Conservation (phyloP, 2,329 filamentous ascomycete species). For the Helotiales sp. region DNA sequence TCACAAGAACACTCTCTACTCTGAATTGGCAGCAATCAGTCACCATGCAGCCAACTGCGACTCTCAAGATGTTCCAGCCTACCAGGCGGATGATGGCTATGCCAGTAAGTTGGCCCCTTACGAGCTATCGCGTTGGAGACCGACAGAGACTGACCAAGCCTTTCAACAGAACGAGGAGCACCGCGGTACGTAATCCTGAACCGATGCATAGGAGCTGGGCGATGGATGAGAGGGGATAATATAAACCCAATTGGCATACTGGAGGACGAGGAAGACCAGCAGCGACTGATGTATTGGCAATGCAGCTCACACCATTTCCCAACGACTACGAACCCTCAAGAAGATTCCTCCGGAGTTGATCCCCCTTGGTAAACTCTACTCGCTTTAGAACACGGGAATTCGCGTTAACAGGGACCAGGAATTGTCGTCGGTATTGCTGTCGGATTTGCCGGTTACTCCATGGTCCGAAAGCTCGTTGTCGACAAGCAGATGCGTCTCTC, state of each 20-base stretch:
- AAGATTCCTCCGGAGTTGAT: constrained; percentile 92
- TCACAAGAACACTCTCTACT: constrained; percentile 22
- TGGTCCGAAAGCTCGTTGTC: constrained; percentile 78
- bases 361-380: constrained; percentile 76
- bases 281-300: constrained; percentile 31
- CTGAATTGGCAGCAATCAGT: constrained; percentile 28
- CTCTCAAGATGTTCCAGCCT: constrained; percentile 70
- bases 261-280: neutral
- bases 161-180: constrained; percentile 66
- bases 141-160: constrained; percentile 43
- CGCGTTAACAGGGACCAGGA: constrained; percentile 51
- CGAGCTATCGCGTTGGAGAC: constrained; percentile 29
- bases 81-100: constrained; percentile 71
- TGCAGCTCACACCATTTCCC: constrained; percentile 92
- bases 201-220: constrained; percentile 3
- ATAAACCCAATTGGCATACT: constrained; percentile 21
- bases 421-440: constrained; percentile 88
- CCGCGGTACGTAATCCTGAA: constrained; percentile 59
- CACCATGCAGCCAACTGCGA: constrained; percentile 56
- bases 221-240: constrained; percentile 21
- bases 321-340: constrained; percentile 88
- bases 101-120: constrained; percentile 63
- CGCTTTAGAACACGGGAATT: neutral
- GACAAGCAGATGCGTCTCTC: constrained; percentile 92
- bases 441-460: constrained; percentile 80